Conservation (phyloP, 176 grass and related monocot species). For the Hyparrhenia diplandra region DNA sequence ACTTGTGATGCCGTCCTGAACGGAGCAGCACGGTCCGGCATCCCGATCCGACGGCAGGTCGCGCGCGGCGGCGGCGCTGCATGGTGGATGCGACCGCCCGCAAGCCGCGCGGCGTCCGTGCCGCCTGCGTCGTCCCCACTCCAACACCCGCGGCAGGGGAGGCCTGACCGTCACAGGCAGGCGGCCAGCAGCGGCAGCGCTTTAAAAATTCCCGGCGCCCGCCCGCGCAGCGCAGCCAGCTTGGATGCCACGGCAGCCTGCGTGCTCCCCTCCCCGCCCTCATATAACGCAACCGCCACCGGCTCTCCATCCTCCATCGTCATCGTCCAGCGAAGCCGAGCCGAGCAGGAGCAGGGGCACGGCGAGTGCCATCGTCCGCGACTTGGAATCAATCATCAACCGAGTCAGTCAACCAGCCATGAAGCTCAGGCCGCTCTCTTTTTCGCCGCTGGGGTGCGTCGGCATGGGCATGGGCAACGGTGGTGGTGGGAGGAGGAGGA, state of each 20-base stretch:
- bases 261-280: not conserved
- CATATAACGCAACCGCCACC: constrained; percentile 35
- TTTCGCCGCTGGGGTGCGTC: not conserved
- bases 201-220: constrained; percentile 13
- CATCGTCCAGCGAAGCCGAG: not conserved
- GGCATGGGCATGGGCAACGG: not conserved
- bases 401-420: not conserved
- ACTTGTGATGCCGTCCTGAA: not conserved
- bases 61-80: constrained; percentile 5
- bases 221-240: constrained; percentile 44
- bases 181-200: not conserved
- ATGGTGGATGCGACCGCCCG: not conserved
- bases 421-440: constrained; percentile 25
- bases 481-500: constrained; percentile 9
- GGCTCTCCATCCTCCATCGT: not conserved
- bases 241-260: constrained; percentile 22
- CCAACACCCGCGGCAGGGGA: not conserved
- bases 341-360: not conserved
- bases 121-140: not conserved
- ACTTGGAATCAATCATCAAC: too few relatives aligned
- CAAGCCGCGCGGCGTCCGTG: not conserved
- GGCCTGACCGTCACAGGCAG: not conserved
- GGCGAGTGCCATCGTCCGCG: not conserved
- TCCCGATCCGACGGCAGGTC: not conserved
- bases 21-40: not conserved